Base-by-base conservation (phyloP, 75 land plant species). In the Chamaecyparis obtusa region DNA sequence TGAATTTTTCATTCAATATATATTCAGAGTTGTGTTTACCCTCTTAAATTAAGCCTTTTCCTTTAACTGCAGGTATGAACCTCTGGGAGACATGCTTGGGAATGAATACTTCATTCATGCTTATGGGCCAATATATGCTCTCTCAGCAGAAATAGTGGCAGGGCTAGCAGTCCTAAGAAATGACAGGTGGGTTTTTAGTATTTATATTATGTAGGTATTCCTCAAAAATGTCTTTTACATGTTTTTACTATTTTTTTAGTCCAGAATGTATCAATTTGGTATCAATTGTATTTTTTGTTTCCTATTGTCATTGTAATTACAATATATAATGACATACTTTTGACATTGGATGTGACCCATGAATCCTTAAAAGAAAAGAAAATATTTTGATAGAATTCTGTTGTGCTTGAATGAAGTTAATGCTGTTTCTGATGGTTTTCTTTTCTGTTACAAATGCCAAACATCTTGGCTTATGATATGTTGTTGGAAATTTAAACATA, bases 51-150 rank as follows among this genome's bases (percentile, higher is more conserved):
- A 10, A 46, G 10, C n/a, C 3, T 44, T 41, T 46, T n/a, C 30
- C 51, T 46, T 46, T 13, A 81, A 81, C 51, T 91, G 87, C 92
- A 97, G 99, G 99, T 97, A 96, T 89, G 99, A 97, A 86, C 96
- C 98, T 67, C 55, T 91, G 67, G 89, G 91, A 16, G 84, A 92
- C 87, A 88, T 97, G 90, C 93, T 97, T 86, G 99, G 99, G 75
- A 91, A 86, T 16, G 99, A 97, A 87, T 96, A 97, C 83, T 96
- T 97, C 74, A 89, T 95, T 51, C 99, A 97, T 89, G 99, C 99
- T 7, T 96, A 97, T 92, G 99, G 99, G 49, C 98, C 99, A n/a
- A 93, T 97, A 57, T 97, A 97, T 90, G 98, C 95, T 55, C 95
- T 97, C 54, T 97, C 99, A 69, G 90, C 94, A 75, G 95, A 94